Evolutionary conservation across 1,284 basidiomycete species (phyloP).

Genomic region (Neolentinus lepideus): DNA sequence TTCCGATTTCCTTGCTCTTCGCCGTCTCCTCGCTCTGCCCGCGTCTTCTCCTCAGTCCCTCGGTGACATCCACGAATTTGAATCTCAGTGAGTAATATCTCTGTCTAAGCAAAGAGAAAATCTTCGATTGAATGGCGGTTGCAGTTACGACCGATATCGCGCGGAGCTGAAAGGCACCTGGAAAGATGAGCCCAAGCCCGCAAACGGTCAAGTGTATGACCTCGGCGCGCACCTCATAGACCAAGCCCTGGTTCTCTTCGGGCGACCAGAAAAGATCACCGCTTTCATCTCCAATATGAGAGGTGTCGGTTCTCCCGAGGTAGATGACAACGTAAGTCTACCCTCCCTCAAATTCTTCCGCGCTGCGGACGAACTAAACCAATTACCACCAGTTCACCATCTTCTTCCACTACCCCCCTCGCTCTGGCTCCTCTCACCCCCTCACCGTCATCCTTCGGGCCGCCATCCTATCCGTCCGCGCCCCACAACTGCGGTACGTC

Average conservation of each 20-base stretch:
- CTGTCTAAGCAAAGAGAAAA: background rate
- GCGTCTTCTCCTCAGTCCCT: conserved; percentile 42
- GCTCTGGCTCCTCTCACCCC: conserved; percentile 38
- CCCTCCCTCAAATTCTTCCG: background rate
- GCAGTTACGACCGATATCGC: conserved; percentile 77
- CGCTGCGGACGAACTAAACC: background rate
- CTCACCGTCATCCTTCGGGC: conserved; percentile 65
- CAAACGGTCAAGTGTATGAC: conserved; percentile 53
- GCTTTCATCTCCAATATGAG: conserved; percentile 66
- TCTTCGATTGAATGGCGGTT: conserved; percentile 6
- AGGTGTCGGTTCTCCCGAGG: conserved; percentile 50
- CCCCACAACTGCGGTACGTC: conserved; percentile 62
- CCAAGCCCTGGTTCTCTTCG: conserved; percentile 73
- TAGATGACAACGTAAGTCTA: conserved; percentile 58
- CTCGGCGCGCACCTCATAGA: conserved; percentile 71
- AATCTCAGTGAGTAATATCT: conserved; percentile 50
- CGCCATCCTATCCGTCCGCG: conserved; percentile 60
- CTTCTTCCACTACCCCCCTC: conserved; percentile 50
- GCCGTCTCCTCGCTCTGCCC: conserved; percentile 54
- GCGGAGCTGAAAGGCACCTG: conserved; percentile 59
- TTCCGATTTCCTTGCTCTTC: conserved; percentile 75
- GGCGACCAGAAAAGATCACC: conserved; percentile 62
- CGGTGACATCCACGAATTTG: conserved; percentile 67
- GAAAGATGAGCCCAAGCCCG: conserved; percentile 55
- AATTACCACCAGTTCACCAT: conserved; percentile 49